Percentiles rank a stretch among this genome's conserved stretches.
Conservation (phyloP, 2,329 filamentous ascomycete species). For the Cladorrhinum sp. region DNA sequence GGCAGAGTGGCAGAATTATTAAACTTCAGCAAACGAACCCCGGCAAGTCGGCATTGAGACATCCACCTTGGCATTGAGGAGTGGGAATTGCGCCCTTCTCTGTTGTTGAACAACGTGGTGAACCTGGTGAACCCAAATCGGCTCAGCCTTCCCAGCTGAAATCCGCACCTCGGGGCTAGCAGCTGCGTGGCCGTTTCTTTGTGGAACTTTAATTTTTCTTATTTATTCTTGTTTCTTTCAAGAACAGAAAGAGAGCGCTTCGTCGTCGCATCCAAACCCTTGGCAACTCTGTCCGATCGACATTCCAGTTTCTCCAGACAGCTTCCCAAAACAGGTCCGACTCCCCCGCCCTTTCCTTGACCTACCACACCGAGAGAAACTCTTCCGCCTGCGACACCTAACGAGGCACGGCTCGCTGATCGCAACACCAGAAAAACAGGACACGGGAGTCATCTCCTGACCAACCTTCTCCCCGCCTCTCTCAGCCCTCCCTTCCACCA, state of each 20-base stretch:
- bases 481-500: background rate
- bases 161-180: background rate
- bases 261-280: too few relatives aligned
- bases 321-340: constrained; percentile 22
- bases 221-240: background rate
- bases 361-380: constrained; percentile 12
- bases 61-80: background rate
- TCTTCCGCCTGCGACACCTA: constrained; percentile 6
- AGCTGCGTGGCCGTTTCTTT: background rate
- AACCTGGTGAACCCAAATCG: background rate
- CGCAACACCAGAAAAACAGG: constrained; percentile 25
- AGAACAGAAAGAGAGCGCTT: background rate
- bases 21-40: too few relatives aligned
- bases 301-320: constrained; percentile 21
- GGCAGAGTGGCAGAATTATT: background rate
- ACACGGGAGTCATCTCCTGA: constrained; percentile 21
- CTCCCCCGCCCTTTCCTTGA: constrained; percentile 19
- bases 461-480: constrained; percentile 15
- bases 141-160: background rate
- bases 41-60: background rate
- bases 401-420: constrained; percentile 28
- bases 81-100: constrained; percentile 4
- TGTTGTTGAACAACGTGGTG: too few relatives aligned
- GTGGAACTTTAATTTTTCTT: background rate
- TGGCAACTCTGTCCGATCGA: constrained; percentile 19